Evolutionary conservation across 208 protist genomes (phyloP).

Genomic region (Herpetomonas tarakana): DNA sequence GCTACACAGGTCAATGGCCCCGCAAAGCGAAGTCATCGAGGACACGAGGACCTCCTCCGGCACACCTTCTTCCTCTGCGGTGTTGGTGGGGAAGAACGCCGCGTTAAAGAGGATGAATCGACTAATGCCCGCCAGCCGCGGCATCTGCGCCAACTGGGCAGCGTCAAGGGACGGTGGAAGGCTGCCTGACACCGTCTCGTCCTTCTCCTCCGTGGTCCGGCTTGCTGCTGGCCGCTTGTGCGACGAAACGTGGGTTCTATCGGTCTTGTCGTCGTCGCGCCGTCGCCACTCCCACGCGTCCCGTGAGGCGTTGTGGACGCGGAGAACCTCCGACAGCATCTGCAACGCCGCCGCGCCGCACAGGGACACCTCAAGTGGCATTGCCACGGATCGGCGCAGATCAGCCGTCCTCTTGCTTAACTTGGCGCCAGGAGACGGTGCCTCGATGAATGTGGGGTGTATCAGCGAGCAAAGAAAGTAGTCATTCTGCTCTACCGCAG

Average conservation of each 20-base stretch:
- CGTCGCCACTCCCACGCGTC: too few relatives aligned
- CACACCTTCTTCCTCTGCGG: background rate
- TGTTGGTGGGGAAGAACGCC: background rate
- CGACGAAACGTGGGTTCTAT: too few relatives aligned
- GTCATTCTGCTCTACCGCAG: conserved; percentile 29
- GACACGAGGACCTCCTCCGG: conserved; percentile 63
- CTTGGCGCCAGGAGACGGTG: conserved; percentile 1
- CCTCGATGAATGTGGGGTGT: conserved; percentile 62
- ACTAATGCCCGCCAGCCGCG: background rate
- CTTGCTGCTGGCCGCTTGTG: too few relatives aligned
- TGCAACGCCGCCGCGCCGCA: conserved; percentile 46
- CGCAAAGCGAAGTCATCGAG: conserved; percentile 62
- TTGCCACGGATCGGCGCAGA: conserved; percentile 39
- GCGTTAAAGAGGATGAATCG: background rate
- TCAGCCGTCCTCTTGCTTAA: conserved; percentile 2
- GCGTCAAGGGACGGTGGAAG: too few relatives aligned
- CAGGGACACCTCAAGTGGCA: conserved; percentile 66
- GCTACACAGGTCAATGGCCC: conserved; percentile 36
- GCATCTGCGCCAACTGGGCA: background rate
- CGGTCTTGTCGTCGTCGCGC: too few relatives aligned
- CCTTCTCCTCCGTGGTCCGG: too few relatives aligned
- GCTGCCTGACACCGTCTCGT: too few relatives aligned
- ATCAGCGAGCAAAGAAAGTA: conserved; percentile 72
- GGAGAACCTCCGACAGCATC: too few relatives aligned
- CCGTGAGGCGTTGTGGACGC: too few relatives aligned